phyloP scores from a whole-genome alignment of 148 eudicot species.

The Chenopodium berlandieri region DNA sequence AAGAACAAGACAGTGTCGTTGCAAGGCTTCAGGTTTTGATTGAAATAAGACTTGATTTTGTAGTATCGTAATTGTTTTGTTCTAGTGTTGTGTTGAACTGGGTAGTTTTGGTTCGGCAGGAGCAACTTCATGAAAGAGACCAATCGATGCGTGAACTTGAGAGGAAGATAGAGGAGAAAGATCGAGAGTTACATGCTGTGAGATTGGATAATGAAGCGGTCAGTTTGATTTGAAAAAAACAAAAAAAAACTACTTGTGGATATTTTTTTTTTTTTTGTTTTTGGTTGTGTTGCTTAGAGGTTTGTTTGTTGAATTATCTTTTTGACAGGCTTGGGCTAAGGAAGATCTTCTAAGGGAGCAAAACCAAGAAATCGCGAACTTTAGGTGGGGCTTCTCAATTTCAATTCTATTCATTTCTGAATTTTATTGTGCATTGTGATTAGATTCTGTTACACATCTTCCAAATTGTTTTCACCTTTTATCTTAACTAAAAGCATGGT shows the following conservation, averaged over 20 bases:
- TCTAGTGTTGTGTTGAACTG: conserved; percentile 3
- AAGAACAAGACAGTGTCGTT: conserved; percentile 55
- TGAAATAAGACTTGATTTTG: background rate
- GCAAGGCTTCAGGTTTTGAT: conserved; percentile 65
- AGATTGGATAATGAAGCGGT: conserved; percentile 87
- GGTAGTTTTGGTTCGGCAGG: conserved; percentile 46
- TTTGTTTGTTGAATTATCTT: conserved; percentile 1
- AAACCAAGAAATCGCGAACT: conserved; percentile 74
- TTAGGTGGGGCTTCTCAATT: conserved; percentile 44
- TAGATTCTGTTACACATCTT: no score
- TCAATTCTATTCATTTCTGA: background rate
- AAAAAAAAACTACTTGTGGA: no score
- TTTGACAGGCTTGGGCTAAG: conserved; percentile 92
- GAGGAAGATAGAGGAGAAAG: conserved; percentile 76
- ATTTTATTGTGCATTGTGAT: background rate
- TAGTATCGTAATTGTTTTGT: background rate
- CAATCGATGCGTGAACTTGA: conserved; percentile 61
- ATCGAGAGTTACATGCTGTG: conserved; percentile 79
- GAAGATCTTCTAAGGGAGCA: conserved; percentile 90
- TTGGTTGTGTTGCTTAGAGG: background rate
- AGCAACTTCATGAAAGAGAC: conserved; percentile 76
- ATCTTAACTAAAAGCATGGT: background rate
- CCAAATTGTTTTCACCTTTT: background rate
- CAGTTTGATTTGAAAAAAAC: conserved; percentile 13
- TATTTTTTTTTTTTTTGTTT: background rate